Percentiles rank a stretch among this genome's conserved stretches.
These are phyloP conservation scores for Fomes fomentarius DNA, from an alignment of 1,284 basidiomycete species.

Conservation along the genomic window DNA sequence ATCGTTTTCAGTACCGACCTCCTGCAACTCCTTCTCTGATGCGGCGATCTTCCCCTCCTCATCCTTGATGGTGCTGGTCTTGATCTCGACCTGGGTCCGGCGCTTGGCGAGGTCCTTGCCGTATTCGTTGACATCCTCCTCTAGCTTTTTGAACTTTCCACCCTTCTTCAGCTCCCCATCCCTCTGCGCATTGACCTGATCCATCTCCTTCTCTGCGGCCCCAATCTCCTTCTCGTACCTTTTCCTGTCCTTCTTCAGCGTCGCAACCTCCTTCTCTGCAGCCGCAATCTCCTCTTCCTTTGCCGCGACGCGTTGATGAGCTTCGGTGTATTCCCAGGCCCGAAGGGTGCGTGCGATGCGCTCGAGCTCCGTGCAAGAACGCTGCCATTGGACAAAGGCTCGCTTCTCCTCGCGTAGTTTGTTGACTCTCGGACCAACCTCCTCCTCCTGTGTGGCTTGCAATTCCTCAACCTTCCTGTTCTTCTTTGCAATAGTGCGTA, in stretches of 20 bases:
- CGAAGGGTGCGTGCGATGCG: slow-evolving; percentile 83
- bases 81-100: slow-evolving; percentile 87
- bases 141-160: slow-evolving; percentile 75
- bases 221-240: slow-evolving; percentile 50
- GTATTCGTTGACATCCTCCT: slow-evolving; percentile 78
- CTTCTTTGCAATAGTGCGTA: slow-evolving; percentile 97
- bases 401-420: slow-evolving; percentile 91
- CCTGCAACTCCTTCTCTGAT: slow-evolving; percentile 60
- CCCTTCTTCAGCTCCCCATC: slow-evolving; percentile 71
- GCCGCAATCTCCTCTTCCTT: slow-evolving; percentile 61
- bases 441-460: slow-evolving; percentile 78
- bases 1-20: slow-evolving; percentile 57
- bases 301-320: slow-evolving; percentile 46
- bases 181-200: slow-evolving; percentile 69
- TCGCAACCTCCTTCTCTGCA: slow-evolving; percentile 47
- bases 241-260: slow-evolving; percentile 50
- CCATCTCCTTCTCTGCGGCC: slow-evolving; percentile 56
- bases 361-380: slow-evolving; percentile 88
- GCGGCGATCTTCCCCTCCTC: slow-evolving; percentile 70
- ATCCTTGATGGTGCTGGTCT: slow-evolving; percentile 77
- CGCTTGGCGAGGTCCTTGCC: slow-evolving; percentile 89
- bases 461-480: slow-evolving; percentile 97
- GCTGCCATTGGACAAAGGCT: slow-evolving; percentile 90
- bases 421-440: slow-evolving; percentile 95
- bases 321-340: slow-evolving; percentile 88